These are phyloP conservation scores for Saussurea involucrata DNA, from an alignment of 129 eudicot genomes.

Conservation along the genomic window DNA sequence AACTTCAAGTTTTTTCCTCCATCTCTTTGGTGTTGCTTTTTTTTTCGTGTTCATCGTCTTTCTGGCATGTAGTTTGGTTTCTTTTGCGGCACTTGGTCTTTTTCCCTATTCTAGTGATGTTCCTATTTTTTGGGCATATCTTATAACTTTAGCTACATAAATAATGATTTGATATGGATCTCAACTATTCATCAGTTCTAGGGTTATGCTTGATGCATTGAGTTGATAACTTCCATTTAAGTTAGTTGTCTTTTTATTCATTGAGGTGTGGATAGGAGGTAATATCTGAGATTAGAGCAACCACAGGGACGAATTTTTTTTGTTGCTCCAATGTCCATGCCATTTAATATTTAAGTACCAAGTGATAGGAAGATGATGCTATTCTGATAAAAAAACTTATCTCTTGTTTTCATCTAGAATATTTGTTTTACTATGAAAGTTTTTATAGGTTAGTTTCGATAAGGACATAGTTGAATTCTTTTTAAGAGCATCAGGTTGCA, in stretches of 20 bases:
- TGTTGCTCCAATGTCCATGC: not conserved
- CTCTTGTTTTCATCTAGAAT: not conserved
- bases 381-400: not conserved
- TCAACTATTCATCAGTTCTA: not conserved
- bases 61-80: no score
- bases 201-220: not conserved
- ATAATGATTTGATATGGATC: not conserved
- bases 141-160: not conserved
- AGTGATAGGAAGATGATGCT: not conserved
- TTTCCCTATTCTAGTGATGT: not conserved
- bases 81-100: no score
- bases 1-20: not conserved
- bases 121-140: not conserved
- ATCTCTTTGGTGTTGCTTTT: not conserved
- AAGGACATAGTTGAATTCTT: not conserved
- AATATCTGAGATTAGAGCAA: not conserved
- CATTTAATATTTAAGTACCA: not conserved
- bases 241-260: not conserved
- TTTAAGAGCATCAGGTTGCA: not conserved
- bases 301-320: not conserved
- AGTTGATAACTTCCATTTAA: not conserved
- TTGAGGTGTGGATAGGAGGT: not conserved
- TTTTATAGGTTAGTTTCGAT: not conserved
- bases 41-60: no score
- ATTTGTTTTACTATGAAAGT: not conserved